Evolutionary conservation across 208 protist genomes (phyloP).

Genomic region (Trypanosoma avium): DNA sequence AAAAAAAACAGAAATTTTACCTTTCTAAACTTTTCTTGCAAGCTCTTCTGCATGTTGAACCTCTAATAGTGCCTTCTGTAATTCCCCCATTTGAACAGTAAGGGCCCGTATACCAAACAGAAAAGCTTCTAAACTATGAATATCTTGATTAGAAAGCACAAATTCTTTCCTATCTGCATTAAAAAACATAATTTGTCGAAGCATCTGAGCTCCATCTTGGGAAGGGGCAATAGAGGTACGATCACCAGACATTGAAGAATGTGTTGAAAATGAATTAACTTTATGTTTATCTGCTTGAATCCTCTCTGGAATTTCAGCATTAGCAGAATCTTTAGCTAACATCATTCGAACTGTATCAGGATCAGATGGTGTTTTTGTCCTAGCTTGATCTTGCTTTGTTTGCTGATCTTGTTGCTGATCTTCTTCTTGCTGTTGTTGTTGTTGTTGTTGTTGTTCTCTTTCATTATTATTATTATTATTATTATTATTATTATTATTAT

Average conservation of each 20-base stretch:
- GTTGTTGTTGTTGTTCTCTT: too few relatives aligned
- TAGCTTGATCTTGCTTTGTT: too few relatives aligned
- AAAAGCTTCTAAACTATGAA: conserved; percentile 89
- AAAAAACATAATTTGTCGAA: conserved; percentile 60
- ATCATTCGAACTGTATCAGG: conserved; percentile 11
- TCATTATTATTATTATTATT: too few relatives aligned
- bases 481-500: too few relatives aligned
- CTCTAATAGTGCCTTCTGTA: conserved; percentile 80
- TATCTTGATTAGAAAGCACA: conserved; percentile 83
- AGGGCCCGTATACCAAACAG: conserved; percentile 75
- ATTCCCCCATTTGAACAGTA: conserved; percentile 71
- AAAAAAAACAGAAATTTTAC: neutral
- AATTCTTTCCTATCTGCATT: conserved; percentile 70
- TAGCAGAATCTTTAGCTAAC: too few relatives aligned
- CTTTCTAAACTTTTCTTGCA: conserved; percentile 57
- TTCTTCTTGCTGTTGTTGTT: neutral
- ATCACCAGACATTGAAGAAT: neutral
- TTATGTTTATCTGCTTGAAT: too few relatives aligned
- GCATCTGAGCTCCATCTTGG: neutral
- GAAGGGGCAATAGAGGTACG: conserved; percentile 5
- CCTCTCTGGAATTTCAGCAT: too few relatives aligned
- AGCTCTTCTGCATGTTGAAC: conserved; percentile 78
- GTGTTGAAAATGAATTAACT: neutral
- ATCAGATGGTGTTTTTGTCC: neutral
- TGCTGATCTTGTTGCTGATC: neutral